These are phyloP conservation scores for Nosema bombycis DNA, from an alignment of 371 early-diverging fungal species.

Conservation along the genomic window DNA sequence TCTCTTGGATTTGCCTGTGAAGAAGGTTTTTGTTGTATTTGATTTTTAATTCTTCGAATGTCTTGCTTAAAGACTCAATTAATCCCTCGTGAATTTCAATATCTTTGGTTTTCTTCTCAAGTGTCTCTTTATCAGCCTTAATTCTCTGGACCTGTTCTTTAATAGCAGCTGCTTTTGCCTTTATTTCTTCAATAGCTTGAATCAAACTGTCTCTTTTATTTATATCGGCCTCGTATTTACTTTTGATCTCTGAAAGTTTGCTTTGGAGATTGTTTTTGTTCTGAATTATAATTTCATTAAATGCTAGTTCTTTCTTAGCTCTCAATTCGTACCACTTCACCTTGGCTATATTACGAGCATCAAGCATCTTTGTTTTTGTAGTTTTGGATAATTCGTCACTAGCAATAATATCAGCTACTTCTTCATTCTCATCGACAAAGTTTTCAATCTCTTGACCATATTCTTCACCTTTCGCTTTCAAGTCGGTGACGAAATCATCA, in stretches of 20 bases:
- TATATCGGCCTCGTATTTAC: neutral
- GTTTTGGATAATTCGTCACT: too few species aligned
- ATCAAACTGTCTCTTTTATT: neutral
- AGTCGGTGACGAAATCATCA: slow-evolving; percentile 22
- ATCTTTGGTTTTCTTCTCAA: neutral
- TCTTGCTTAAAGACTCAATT: neutral
- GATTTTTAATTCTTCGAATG: neutral
- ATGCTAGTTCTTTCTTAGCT: slow-evolving; percentile 51
- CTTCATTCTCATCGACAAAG: slow-evolving; percentile 27
- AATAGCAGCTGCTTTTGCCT: neutral
- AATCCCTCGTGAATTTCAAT: neutral
- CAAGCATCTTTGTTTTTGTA: slow-evolving; percentile 53
- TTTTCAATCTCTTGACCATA: slow-evolving; percentile 23
- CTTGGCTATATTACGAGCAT: slow-evolving; percentile 48
- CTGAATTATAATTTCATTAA: slow-evolving; percentile 45
- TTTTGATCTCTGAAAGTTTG: slow-evolving; percentile 12
- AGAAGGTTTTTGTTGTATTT: too few species aligned
- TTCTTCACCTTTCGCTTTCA: slow-evolving; percentile 43
- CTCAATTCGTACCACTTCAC: slow-evolving; percentile 58
- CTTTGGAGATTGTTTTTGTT: slow-evolving; percentile 22
- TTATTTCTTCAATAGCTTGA: neutral
- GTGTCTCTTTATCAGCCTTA: neutral
- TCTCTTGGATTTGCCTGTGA: too few species aligned
- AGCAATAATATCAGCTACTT: slow-evolving; percentile 11
- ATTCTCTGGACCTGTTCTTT: neutral